Evolutionary conservation across 805 yeast genomes (phyloP).

Genomic region (Ogataea methanolica): DNA sequence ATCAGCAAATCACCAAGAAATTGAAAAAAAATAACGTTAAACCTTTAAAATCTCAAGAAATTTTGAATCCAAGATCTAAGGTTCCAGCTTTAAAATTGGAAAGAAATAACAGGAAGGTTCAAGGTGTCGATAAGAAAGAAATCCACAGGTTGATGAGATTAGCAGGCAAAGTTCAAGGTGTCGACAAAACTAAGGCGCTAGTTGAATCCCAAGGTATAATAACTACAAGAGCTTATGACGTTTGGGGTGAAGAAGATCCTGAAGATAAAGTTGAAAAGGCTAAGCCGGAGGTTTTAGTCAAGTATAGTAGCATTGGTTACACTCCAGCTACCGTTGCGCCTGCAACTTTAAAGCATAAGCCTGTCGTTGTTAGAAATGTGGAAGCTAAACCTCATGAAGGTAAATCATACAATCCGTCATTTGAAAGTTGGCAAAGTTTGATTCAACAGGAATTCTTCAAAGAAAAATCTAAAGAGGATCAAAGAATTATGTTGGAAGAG

Average conservation of each 20-base stretch:
- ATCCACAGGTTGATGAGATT: conserved; percentile 62
- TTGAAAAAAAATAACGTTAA: conserved; percentile 36
- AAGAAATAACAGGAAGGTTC: conserved; percentile 39
- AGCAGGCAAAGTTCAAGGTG: conserved; percentile 69
- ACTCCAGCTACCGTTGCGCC: conserved; percentile 54
- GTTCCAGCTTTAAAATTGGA: conserved; percentile 54
- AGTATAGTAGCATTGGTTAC: conserved; percentile 34
- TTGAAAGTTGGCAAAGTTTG: conserved; percentile 74
- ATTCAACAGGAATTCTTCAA: conserved; percentile 60
- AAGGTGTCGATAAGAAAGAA: conserved; percentile 63
- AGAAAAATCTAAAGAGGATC: conserved; percentile 65
- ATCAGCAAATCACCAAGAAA: conserved; percentile 36
- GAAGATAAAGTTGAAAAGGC: conserved; percentile 14
- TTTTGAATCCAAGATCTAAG: conserved; percentile 72
- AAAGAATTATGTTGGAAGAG: conserved; percentile 55
- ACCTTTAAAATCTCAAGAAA: conserved; percentile 43
- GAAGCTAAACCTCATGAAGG: conserved; percentile 72
- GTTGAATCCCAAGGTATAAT: conserved; percentile 63
- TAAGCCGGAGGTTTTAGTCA: conserved; percentile 35
- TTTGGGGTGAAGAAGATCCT: conserved; percentile 54
- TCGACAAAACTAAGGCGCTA: conserved; percentile 44
- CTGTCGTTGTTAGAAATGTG: conserved; percentile 49
- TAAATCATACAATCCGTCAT: conserved; percentile 87
- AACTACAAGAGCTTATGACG: conserved; percentile 48
- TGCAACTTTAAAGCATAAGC: conserved; percentile 44